Evolutionary conservation across 306 rosid species (phyloP).

Genomic region (Cucurbita maxima): DNA sequence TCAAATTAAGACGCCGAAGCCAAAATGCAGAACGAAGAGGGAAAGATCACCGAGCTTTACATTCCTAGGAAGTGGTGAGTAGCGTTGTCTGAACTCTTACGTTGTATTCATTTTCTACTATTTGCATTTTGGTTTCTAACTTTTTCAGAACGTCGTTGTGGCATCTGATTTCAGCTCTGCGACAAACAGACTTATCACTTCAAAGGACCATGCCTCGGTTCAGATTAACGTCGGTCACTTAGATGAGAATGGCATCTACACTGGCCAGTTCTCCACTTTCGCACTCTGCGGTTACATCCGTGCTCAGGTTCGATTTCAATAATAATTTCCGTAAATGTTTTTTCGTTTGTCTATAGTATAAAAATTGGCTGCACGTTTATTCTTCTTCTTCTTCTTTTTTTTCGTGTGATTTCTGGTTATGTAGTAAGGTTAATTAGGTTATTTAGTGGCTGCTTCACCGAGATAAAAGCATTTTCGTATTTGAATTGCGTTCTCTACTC

Average conservation of each 20-base stretch:
- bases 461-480: too few species aligned
- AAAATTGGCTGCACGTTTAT: too few species aligned
- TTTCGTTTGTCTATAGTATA: too few species aligned
- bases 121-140: background rate
- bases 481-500: too few species aligned
- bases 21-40: slow-evolving; percentile 38
- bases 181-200: slow-evolving; percentile 58
- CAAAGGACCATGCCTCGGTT: slow-evolving; percentile 73
- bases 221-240: slow-evolving; percentile 66
- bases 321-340: background rate
- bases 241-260: slow-evolving; percentile 60
- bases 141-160: background rate
- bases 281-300: slow-evolving; percentile 67
- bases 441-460: too few species aligned
- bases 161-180: slow-evolving; percentile 37
- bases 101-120: background rate
- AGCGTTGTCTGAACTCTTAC: background rate
- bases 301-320: slow-evolving; percentile 41
- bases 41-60: slow-evolving; percentile 36
- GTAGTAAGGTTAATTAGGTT: too few species aligned
- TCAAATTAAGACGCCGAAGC: background rate
- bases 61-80: slow-evolving; percentile 32
- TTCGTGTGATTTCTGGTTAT: too few species aligned
- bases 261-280: slow-evolving; percentile 49
- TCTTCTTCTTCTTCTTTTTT: too few species aligned